Conservation (phyloP, 116 monocot genomes). For the Dioscorea cayenensis region DNA sequence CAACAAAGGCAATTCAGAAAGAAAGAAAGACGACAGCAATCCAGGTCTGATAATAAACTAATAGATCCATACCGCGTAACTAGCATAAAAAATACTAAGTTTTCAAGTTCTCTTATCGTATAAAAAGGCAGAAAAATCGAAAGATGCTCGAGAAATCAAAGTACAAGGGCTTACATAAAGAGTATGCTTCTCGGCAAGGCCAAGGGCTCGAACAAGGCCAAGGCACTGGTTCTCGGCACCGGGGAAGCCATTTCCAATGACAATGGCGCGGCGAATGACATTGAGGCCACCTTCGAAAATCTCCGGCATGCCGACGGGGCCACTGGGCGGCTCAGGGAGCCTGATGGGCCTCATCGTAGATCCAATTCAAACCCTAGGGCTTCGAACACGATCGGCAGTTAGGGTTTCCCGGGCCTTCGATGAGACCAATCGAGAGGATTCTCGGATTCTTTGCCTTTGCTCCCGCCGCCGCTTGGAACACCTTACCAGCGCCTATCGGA, state of each 20-base stretch:
- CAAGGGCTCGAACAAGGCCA: conserved; percentile 89
- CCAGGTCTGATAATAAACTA: no score
- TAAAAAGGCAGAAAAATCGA: no score
- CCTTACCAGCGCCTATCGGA: no score
- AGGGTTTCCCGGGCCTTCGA: no score
- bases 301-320: conserved; percentile 62
- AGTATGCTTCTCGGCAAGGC: conserved; percentile 51
- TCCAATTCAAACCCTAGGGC: not conserved
- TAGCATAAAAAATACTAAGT: no score
- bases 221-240: conserved; percentile 92
- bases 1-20: no score
- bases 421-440: no score
- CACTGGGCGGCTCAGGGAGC: conserved; percentile 86
- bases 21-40: no score
- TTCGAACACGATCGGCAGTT: not conserved
- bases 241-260: conserved; percentile 87
- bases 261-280: conserved; percentile 74
- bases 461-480: no score
- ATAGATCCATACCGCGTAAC: no score
- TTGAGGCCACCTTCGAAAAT: conserved; percentile 82
- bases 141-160: not conserved
- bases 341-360: conserved; percentile 73
- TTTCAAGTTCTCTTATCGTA: no score
- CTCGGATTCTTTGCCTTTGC: no score
- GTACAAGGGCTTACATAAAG: conserved; percentile 47